Evolutionary conservation across 2,329 filamentous ascomycete genomes (phyloP).

Genomic region (Elsinoe fawcettii): DNA sequence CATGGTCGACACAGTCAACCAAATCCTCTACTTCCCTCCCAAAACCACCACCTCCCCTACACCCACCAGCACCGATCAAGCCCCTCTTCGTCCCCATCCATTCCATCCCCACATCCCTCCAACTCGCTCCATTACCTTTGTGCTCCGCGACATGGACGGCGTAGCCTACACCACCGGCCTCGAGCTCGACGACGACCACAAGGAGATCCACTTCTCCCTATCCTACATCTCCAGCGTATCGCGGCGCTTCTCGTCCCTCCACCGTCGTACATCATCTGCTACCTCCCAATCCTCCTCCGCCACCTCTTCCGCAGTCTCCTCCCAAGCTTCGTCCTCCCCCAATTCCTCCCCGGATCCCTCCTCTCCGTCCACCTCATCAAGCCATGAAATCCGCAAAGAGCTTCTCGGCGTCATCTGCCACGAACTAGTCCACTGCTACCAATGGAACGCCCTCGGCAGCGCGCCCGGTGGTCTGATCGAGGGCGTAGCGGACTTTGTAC

Average conservation of each 20-base stretch:
- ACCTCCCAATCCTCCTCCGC: background rate
- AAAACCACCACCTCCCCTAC: background rate
- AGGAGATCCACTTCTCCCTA: conserved; percentile 84
- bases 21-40: conserved; percentile 54
- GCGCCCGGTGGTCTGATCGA: conserved; percentile 70
- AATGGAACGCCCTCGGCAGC: conserved; percentile 58
- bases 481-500: conserved; percentile 88
- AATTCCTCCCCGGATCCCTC: conserved; percentile 50
- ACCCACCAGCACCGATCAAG: background rate
- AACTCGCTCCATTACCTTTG: conserved; percentile 79
- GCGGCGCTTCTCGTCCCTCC: background rate
- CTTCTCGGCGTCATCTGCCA: conserved; percentile 79
- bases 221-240: conserved; percentile 53
- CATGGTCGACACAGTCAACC: conserved; percentile 61
- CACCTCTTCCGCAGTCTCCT: background rate
- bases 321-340: conserved; percentile 53
- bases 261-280: background rate
- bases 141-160: conserved; percentile 70
- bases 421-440: conserved; percentile 92
- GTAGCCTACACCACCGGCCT: conserved; percentile 83
- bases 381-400: conserved; percentile 36
- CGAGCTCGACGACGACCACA: conserved; percentile 75
- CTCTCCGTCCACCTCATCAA: background rate
- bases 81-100: conserved; percentile 5
- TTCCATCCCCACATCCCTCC: conserved; percentile 37